phyloP scores from a whole-genome alignment of 2,329 filamentous ascomycete species.

The Lasiodiplodia sp. region DNA sequence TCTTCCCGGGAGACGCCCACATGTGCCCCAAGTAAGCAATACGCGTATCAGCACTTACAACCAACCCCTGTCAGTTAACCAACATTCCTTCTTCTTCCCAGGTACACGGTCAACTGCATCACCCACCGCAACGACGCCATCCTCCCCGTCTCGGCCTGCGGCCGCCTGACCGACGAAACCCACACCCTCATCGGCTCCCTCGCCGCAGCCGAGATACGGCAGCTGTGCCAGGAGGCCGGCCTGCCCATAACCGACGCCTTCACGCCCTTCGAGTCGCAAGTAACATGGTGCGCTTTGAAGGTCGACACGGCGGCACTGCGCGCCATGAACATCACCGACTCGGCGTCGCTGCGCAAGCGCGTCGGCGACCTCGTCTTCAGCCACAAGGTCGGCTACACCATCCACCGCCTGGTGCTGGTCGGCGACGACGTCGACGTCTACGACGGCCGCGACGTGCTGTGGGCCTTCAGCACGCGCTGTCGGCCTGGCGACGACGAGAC shows the following conservation, averaged over 20 bases:
- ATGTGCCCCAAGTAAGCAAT: conserved; percentile 47
- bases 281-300: conserved; percentile 54
- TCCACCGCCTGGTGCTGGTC: conserved; percentile 56
- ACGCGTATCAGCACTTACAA: too few species aligned
- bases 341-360: conserved; percentile 32
- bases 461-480: conserved; percentile 59
- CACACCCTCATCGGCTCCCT: conserved; percentile 53
- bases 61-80: background rate
- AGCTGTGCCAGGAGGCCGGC: conserved; percentile 42
- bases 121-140: conserved; percentile 59
- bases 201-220: conserved; percentile 53
- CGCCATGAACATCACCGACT: background rate
- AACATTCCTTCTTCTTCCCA: background rate
- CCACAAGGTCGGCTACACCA: conserved; percentile 52
- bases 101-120: conserved; percentile 52
- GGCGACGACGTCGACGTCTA: conserved; percentile 61
- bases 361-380: conserved; percentile 56
- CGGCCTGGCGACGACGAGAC: conserved; percentile 53
- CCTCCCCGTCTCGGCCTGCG: conserved; percentile 54
- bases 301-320: conserved; percentile 30
- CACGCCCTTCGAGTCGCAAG: conserved; percentile 56
- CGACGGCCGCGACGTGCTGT: conserved; percentile 56
- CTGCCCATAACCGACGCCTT: conserved; percentile 56
- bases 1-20: conserved; percentile 53
- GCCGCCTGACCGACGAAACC: conserved; percentile 56